Evolutionary conservation across 495 filamentous ascomycete species (phyloP), one percentile per base, ranked within the genome.

Genomic region (Hypoxylon trugodes): DNA sequence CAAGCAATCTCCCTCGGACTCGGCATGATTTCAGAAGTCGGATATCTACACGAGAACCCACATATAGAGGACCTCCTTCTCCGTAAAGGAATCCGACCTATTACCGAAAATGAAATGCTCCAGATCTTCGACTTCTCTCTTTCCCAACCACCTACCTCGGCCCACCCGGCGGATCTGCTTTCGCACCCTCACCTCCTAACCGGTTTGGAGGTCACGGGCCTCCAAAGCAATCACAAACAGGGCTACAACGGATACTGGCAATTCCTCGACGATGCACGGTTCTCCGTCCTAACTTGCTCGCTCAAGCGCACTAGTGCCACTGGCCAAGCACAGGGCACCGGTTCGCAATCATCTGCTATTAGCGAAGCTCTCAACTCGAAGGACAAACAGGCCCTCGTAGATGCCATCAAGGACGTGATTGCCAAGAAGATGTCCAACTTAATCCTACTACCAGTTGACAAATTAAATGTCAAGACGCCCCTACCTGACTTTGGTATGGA

Each of bases 401-500:
- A 43, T 12, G 46, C 36, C n/a, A 26, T 24, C 4, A 47, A 52
- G 4, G 69, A 61, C 1, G 19, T 74, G 16, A 41, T 71, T 10
- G 13, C 35, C 15, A 52, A 72, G 35, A 54, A 64, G 36, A 65
- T 75, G 35, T 32, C 26, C 1, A 72, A 68, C 16, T 40, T 76
- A n/a, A 42, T 74, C 19, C 21, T 73, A n/a, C 28, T 74, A 16
- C 70, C 69, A 0, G 2, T 65, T 12, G 73, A 74, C 9, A 60
- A 76, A 42, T 35, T 79, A 1, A 53, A 67, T 9, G 12, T 33
- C 1, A 15, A 38, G 6, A 68, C 66, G 24, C 47, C 71, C 2
- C 30, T 77, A 46, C 16, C 48, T 1, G 49, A 32, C 3, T 78
- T 64, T 48, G 74, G 76, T 3, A 61, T 79, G 53, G 77, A 81